Conservation (phyloP, 371 early-diverging fungal species). For the Funneliformis caledonium region DNA sequence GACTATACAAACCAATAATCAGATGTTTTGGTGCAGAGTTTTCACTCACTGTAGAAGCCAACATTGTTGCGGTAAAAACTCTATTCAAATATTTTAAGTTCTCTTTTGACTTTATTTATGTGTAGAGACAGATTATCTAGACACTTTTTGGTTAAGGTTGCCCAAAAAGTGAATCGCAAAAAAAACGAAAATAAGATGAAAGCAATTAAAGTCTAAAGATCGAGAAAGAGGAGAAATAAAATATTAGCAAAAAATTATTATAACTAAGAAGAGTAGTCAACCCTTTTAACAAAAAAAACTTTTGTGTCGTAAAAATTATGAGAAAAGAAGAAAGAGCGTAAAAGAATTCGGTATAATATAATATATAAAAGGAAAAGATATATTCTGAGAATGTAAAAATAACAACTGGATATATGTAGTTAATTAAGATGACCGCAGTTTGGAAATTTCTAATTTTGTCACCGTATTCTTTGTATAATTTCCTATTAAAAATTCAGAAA, state of each 20-base stretch:
- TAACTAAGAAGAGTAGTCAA: neutral
- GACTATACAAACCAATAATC: slow-evolving; percentile 3
- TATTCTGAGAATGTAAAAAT: neutral
- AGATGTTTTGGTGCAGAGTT: slow-evolving; percentile 1
- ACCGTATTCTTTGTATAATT: too few relatives aligned
- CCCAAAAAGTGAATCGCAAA: neutral
- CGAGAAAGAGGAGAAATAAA: neutral
- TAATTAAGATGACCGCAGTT: neutral
- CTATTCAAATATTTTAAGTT: neutral
- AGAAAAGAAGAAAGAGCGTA: neutral
- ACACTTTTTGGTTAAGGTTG: neutral
- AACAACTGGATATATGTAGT: neutral
- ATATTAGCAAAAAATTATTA: neutral
- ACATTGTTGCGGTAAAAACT: slow-evolving; percentile 20
- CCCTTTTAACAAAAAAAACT: neutral
- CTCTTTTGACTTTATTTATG: neutral
- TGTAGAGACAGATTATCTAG: neutral
- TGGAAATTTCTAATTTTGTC: too few relatives aligned
- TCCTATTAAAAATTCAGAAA: too few relatives aligned
- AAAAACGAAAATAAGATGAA: neutral
- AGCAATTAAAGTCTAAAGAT: neutral
- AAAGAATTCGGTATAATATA: neutral
- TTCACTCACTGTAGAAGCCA: slow-evolving; percentile 5
- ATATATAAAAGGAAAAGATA: neutral
- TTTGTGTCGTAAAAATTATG: neutral